Conservation (phyloP, 1,284 basidiomycete genomes). For the Cystobasidiaceae sp. region DNA sequence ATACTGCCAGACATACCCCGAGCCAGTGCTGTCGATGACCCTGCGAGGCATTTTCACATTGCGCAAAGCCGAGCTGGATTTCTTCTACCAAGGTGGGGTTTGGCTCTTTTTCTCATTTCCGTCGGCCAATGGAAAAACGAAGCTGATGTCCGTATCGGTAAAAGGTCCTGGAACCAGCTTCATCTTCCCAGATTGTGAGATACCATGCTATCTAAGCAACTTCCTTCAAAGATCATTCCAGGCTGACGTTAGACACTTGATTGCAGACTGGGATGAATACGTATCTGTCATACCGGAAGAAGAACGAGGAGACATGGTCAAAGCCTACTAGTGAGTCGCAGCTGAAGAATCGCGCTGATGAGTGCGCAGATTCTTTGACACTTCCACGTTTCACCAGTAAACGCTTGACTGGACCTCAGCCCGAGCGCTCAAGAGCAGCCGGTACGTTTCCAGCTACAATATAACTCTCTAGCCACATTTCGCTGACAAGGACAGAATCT, state of each 20-base stretch:
- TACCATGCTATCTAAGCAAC: too few species aligned
- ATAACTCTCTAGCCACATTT: too few species aligned
- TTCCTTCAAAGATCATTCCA: too few species aligned
- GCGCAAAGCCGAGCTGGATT: conserved; percentile 67
- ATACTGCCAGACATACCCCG: conserved; percentile 80
- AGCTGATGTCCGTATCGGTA: neutral
- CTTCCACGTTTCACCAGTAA: conserved; percentile 50
- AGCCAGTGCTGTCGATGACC: conserved; percentile 70
- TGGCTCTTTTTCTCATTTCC: conserved; percentile 4
- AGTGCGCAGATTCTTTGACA: too few species aligned
- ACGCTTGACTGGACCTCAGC: conserved; percentile 69
- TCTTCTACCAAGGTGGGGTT: conserved; percentile 82
- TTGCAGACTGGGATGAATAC: conserved; percentile 65
- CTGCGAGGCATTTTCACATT: conserved; percentile 89
- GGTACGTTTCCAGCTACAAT: too few species aligned
- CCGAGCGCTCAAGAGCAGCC: conserved; percentile 64
- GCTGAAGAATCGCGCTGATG: neutral
- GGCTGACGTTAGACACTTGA: too few species aligned
- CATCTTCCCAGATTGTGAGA: conserved; percentile 66
- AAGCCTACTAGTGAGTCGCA: conserved; percentile 61
- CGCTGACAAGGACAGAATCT: too few species aligned
- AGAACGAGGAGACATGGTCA: conserved; percentile 71
- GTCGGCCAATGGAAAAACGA: conserved; percentile 5
- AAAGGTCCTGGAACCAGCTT: conserved; percentile 41
- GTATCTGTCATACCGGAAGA: conserved; percentile 70